Conservation (phyloP, 345 rosid species). For the Erysimum cheiranthoides region DNA sequence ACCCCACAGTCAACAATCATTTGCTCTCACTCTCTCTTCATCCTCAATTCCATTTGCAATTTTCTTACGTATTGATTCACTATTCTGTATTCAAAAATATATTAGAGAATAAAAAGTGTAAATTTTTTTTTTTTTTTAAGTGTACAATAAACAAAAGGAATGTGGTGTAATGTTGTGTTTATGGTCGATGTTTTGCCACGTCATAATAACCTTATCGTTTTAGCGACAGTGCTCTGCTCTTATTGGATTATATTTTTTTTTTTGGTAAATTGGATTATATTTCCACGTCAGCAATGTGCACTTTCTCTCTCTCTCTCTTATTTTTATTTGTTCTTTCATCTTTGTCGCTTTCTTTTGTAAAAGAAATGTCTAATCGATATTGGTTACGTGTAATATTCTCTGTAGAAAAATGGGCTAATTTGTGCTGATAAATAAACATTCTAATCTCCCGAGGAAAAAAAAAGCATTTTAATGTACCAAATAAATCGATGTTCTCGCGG, state of each 20-base stretch:
- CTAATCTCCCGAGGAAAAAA: no score
- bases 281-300: constrained; percentile 9
- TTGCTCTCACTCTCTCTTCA: constrained; percentile 19
- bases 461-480: background rate
- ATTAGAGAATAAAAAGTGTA: constrained; percentile 9
- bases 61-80: constrained; percentile 30
- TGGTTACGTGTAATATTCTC: background rate
- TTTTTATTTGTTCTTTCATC: background rate
- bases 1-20: constrained; percentile 37
- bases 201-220: constrained; percentile 30
- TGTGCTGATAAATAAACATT: background rate
- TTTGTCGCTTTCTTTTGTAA: constrained; percentile 30
- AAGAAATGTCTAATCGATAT: background rate
- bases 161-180: constrained; percentile 26
- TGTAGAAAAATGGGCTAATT: background rate
- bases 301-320: background rate
- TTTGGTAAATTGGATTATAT: constrained; percentile 31
- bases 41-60: constrained; percentile 27
- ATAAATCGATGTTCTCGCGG: background rate
- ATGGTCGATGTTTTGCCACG: constrained; percentile 40
- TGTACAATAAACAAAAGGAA: constrained; percentile 30
- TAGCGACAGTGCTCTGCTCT: constrained; percentile 19
- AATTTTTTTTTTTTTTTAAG: no score
- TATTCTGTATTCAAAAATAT: background rate
- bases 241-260: constrained; percentile 27